These are phyloP conservation scores for Sclerotinia spermophila DNA, from an alignment of 2,329 filamentous ascomycete genomes.

Conservation along the genomic window DNA sequence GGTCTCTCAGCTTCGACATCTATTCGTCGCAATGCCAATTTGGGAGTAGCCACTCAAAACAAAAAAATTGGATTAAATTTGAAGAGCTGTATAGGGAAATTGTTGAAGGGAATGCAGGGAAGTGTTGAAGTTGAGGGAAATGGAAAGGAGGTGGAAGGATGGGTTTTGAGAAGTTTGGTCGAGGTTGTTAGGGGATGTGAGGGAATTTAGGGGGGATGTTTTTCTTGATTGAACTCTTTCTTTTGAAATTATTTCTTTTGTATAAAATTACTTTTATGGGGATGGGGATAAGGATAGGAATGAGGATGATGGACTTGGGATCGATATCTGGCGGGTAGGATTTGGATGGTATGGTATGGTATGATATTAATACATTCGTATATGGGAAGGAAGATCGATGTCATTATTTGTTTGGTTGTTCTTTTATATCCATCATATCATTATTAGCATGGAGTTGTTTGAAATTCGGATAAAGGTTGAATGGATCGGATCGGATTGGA, in stretches of 20 bases:
- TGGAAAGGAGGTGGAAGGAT: slow-evolving; percentile 11
- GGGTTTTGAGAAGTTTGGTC: slow-evolving; percentile 20
- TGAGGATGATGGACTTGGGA: too few relatives aligned
- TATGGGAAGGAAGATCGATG: too few relatives aligned
- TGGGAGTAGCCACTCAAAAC: not conserved
- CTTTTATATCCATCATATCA: too few relatives aligned
- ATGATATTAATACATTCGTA: too few relatives aligned
- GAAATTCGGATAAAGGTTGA: too few relatives aligned
- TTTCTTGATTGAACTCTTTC: not conserved
- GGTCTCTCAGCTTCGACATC: slow-evolving; percentile 12
- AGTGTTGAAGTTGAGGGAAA: not conserved
- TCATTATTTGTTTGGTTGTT: too few relatives aligned
- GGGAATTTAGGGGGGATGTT: not conserved
- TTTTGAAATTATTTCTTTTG: not conserved
- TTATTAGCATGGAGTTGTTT: too few relatives aligned
- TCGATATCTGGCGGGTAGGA: too few relatives aligned
- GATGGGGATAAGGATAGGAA: too few relatives aligned
- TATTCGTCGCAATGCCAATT: not conserved
- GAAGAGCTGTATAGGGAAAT: slow-evolving; percentile 11
- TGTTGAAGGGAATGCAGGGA: slow-evolving; percentile 19
- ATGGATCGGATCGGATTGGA: too few relatives aligned
- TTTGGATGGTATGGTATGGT: too few relatives aligned
- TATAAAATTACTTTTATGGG: not conserved
- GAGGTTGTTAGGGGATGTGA: slow-evolving; percentile 24
- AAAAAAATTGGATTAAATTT: slow-evolving; percentile 16